Evolutionary conservation across 768 basidiomycete genomes (phyloP).

Genomic region (Suillus subluteus): DNA sequence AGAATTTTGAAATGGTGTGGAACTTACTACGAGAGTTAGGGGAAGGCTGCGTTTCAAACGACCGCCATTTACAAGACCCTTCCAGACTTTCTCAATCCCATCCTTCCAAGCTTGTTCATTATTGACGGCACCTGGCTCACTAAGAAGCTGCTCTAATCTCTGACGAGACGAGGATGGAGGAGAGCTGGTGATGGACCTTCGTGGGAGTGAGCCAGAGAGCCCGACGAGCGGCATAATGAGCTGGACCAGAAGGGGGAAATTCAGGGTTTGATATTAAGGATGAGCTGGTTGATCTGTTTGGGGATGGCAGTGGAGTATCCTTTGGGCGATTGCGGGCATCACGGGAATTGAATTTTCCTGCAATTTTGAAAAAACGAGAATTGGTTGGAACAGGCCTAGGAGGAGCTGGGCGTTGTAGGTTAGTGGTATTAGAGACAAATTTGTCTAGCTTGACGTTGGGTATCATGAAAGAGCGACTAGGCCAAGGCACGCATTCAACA

Average conservation of each 20-base stretch:
- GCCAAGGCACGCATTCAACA: conserved; percentile 11
- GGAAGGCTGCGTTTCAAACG: conserved; percentile 64
- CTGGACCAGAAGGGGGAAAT: conserved; percentile 67
- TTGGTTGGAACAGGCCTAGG: background rate
- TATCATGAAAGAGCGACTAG: conserved; percentile 19
- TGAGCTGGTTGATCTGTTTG: conserved; percentile 12
- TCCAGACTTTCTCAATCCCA: conserved; percentile 66
- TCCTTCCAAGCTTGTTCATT: conserved; percentile 58
- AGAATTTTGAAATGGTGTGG: background rate
- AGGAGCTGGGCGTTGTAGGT: conserved; percentile 7
- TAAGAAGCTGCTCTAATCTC: conserved; percentile 56
- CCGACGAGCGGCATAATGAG: conserved; percentile 63
- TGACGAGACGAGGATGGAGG: conserved; percentile 42
- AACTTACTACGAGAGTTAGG: conserved; percentile 62
- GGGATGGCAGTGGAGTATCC: conserved; percentile 6
- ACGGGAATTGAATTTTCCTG: conserved; percentile 13
- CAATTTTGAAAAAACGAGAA: conserved; percentile 16
- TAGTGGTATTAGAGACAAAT: conserved; percentile 8
- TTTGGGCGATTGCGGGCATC: conserved; percentile 9
- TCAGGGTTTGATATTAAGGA: conserved; percentile 14
- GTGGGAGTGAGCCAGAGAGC: conserved; percentile 57
- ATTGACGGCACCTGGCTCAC: conserved; percentile 47
- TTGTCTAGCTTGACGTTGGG: conserved; percentile 18
- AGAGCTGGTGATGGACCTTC: conserved; percentile 20
- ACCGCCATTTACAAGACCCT: conserved; percentile 59